Percentiles rank a stretch among this genome's conserved stretches.
Evolutionary conservation across 352 stramenopile species (phyloP).

Genomic region (Phytophthora idaei): DNA sequence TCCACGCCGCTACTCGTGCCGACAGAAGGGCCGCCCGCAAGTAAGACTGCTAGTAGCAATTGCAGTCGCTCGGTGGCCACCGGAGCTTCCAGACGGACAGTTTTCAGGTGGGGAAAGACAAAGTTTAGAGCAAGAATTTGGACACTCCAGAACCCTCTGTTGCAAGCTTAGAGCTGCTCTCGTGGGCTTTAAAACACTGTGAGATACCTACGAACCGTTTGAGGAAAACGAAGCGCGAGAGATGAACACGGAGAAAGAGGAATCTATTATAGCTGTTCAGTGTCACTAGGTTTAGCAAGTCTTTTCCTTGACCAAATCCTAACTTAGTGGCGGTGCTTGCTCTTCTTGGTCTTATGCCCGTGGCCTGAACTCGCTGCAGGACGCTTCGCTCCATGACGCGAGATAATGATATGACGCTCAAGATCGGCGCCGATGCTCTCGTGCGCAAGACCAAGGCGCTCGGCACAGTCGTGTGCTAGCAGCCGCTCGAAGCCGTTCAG

Average conservation of each 20-base stretch:
- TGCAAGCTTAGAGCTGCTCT: constrained; percentile 19
- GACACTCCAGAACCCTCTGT: constrained; percentile 30
- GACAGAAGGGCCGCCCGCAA: constrained; percentile 87
- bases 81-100: not conserved
- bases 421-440: constrained; percentile 71
- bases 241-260: constrained; percentile 36
- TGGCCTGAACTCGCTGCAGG: constrained; percentile 10
- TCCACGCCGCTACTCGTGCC: constrained; percentile 94
- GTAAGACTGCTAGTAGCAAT: constrained; percentile 45
- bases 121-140: constrained; percentile 38
- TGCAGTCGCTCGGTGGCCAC: not conserved
- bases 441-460: constrained; percentile 74
- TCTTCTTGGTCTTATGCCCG: constrained; percentile 39
- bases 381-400: constrained; percentile 29
- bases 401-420: constrained; percentile 83
- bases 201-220: constrained; percentile 24
- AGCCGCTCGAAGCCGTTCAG: constrained; percentile 86
- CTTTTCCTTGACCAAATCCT: not conserved
- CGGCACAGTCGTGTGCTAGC: constrained; percentile 82
- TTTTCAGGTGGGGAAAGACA: not conserved
- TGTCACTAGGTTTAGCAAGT: constrained; percentile 3
- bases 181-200: constrained; percentile 17
- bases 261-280: constrained; percentile 44
- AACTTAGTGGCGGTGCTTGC: constrained; percentile 27
- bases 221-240: constrained; percentile 20